Percentiles rank a stretch among this genome's conserved stretches.
Conservation (phyloP, 2,329 filamentous ascomycete genomes). For the Phyllosticta citriasiana region DNA sequence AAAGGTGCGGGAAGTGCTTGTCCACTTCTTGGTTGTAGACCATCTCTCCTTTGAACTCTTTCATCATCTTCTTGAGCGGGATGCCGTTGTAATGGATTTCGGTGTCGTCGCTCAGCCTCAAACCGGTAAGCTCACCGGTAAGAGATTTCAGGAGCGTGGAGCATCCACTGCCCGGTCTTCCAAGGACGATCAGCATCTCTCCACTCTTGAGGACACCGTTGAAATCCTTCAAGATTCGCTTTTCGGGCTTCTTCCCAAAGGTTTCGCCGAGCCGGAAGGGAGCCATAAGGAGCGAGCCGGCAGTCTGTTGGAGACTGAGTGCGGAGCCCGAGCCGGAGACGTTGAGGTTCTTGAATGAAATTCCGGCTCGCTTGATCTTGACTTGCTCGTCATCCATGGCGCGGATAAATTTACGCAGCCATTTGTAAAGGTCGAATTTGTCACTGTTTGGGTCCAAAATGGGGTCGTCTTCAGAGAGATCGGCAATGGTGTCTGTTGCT, state of each 20-base stretch:
- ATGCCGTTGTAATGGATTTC: constrained; percentile 49
- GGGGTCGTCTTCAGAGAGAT: constrained; percentile 41
- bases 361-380: constrained; percentile 44
- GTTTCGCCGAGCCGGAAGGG: constrained; percentile 50
- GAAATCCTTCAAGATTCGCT: constrained; percentile 46
- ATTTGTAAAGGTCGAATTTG: constrained; percentile 46
- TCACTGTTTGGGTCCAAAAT: constrained; percentile 42
- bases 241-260: constrained; percentile 41
- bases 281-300: constrained; percentile 48
- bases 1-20: constrained; percentile 47
- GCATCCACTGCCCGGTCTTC: constrained; percentile 48
- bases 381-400: constrained; percentile 47
- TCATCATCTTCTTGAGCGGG: constrained; percentile 32
- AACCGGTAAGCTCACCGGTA: constrained; percentile 49
- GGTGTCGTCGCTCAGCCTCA: constrained; percentile 42
- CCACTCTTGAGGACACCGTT: constrained; percentile 43
- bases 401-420: constrained; percentile 39
- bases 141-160: constrained; percentile 55
- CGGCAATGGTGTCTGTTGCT: constrained; percentile 21
- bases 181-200: constrained; percentile 38
- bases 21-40: constrained; percentile 40
- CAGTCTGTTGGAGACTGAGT: constrained; percentile 58
- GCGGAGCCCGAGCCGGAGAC: constrained; percentile 58
- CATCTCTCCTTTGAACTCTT: constrained; percentile 37
- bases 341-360: constrained; percentile 55